These are phyloP conservation scores for Tremella mesenterica DNA, from an alignment of 768 basidiomycete species.

Conservation along the genomic window DNA sequence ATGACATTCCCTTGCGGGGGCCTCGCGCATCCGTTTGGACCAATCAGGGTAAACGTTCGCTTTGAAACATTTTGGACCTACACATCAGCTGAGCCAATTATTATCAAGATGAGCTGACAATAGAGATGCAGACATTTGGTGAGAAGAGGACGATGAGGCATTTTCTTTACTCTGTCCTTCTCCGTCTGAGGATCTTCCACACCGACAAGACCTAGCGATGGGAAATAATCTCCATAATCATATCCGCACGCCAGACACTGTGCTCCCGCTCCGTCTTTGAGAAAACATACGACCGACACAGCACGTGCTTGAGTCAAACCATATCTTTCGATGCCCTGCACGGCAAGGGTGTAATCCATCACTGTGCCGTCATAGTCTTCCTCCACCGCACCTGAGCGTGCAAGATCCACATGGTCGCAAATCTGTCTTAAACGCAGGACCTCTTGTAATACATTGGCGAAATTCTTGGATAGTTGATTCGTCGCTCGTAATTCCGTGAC, in stretches of 20 bases:
- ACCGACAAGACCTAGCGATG: slow-evolving; percentile 19
- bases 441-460: slow-evolving; percentile 93
- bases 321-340: slow-evolving; percentile 63
- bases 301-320: slow-evolving; percentile 69
- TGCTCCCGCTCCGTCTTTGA: slow-evolving; percentile 77
- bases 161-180: slow-evolving; percentile 26
- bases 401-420: slow-evolving; percentile 77
- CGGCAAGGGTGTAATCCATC: slow-evolving; percentile 67
- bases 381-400: slow-evolving; percentile 43
- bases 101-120: slow-evolving; percentile 48
- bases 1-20: slow-evolving; percentile 56
- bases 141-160: slow-evolving; percentile 53
- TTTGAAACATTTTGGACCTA: slow-evolving; percentile 61
- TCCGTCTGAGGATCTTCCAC: slow-evolving; percentile 45
- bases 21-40: slow-evolving; percentile 59
- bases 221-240: slow-evolving; percentile 55
- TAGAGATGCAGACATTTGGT: slow-evolving; percentile 93
- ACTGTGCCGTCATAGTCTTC: slow-evolving; percentile 49
- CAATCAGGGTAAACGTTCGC: slow-evolving; percentile 67
- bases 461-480: slow-evolving; percentile 95
- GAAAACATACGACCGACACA: slow-evolving; percentile 68
- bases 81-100: background rate
- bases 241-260: slow-evolving; percentile 80
- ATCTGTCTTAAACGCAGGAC: slow-evolving; percentile 93
- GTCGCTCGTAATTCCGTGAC: slow-evolving; percentile 77